Evolutionary conservation across 2,329 filamentous ascomycete species (phyloP).

Genomic region (Atkinsonella texensis): DNA sequence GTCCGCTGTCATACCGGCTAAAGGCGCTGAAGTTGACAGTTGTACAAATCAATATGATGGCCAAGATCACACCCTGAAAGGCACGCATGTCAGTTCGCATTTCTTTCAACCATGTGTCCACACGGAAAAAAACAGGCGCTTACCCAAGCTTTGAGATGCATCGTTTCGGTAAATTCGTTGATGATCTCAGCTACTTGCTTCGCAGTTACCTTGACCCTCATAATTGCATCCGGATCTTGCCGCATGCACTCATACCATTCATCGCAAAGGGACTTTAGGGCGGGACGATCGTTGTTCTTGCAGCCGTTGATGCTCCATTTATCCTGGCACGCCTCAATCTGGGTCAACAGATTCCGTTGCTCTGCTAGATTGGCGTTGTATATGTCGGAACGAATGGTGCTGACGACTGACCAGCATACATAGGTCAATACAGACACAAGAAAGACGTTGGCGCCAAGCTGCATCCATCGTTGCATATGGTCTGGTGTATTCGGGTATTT

Average conservation of each 20-base stretch:
- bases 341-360: constrained; percentile 54
- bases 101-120: background rate
- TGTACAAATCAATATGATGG: constrained; percentile 34
- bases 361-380: constrained; percentile 57
- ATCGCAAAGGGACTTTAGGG: constrained; percentile 59
- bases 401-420: constrained; percentile 56
- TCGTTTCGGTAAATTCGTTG: constrained; percentile 84
- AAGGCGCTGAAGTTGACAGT: constrained; percentile 39
- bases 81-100: background rate
- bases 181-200: constrained; percentile 86
- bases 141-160: constrained; percentile 67
- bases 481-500: constrained; percentile 47
- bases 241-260: constrained; percentile 85
- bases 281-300: constrained; percentile 52
- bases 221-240: constrained; percentile 65
- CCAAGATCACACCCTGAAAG: constrained; percentile 36
- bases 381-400: constrained; percentile 64
- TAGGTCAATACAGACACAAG: constrained; percentile 47
- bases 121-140: constrained; percentile 11
- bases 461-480: constrained; percentile 47
- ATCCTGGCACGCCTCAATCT: constrained; percentile 61
- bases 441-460: constrained; percentile 51
- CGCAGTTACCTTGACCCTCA: constrained; percentile 68
- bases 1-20: constrained; percentile 12
- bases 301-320: constrained; percentile 71